Base-by-base conservation (phyloP, 1,139 yeast species). In the Candida labiduridarum region DNA sequence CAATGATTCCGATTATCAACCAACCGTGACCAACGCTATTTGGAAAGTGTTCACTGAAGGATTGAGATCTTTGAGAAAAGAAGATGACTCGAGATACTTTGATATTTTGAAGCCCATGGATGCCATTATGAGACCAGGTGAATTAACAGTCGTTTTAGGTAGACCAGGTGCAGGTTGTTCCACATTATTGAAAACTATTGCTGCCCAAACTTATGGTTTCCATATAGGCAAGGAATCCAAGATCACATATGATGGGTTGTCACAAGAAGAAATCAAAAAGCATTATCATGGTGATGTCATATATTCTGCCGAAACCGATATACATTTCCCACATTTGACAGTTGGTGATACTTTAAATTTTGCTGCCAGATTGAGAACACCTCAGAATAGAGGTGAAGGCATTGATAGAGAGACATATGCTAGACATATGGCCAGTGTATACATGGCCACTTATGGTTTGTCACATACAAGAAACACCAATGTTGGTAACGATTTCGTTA, bases 1-100 rank as follows among this genome's bases (percentile, higher is more conserved):
- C 10, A 74, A 87, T 3, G 94, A 86, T 60, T 80, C 90, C 2
- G 94, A 87, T 59, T 89, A 85, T 67, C 96, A 88, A 66, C 72
- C 86, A 19, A 88, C 90, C 1, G 84, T 87, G 11, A 60, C 76
- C 18, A 88, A 86, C 60, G 69, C 76, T n/a, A 68, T 72, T 40
- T 65, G 51, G 46, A 69, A 69, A 49, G 46, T 54, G 7, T 51
- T 58, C 6, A 45, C 42, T 9, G 66, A 65, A 38, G 55, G 56
- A 3, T 38, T 59, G n/a, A 59, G 52, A 59, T 69, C 16, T n/a
- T 39, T 50, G 65, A 68, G 78, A 46, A 62, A 62, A 45, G 58
- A 51, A 46, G 69, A 59, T 53, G 62, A 59, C 46, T 61, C 61
- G 34, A 50, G 60, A 45, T 59, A 57, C 42, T 67, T 67, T 49